Evolutionary conservation across 305 asterid species (phyloP).

Genomic region (Rubia tinctorum): DNA sequence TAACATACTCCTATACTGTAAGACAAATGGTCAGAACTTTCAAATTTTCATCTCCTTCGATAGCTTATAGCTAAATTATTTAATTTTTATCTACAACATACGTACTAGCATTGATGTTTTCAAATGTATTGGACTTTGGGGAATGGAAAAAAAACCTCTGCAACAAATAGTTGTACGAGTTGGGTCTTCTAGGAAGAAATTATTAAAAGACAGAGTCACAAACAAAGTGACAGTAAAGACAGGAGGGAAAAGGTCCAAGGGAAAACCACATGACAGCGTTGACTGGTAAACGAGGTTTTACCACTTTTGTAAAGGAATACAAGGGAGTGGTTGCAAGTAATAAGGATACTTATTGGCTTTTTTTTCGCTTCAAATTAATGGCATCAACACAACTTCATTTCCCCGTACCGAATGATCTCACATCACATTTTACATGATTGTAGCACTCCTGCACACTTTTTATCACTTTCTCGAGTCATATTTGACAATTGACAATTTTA

Average conservation of each 20-base stretch:
- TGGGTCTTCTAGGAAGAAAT: background rate
- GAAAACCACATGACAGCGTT: slow-evolving; percentile 3
- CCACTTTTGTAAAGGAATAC: background rate
- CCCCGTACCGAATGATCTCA: background rate
- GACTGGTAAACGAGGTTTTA: slow-evolving; percentile 12
- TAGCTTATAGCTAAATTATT: background rate
- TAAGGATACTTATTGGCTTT: background rate
- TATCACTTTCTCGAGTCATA: too few species aligned
- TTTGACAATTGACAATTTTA: too few species aligned
- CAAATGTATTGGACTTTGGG: background rate
- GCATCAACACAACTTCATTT: background rate
- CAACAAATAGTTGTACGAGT: background rate
- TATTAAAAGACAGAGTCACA: background rate
- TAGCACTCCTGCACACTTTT: too few species aligned
- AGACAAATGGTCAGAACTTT: background rate
- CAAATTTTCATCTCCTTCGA: background rate
- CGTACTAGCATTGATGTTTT: too few species aligned
- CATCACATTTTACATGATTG: too few species aligned
- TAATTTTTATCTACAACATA: too few species aligned
- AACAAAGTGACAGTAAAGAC: background rate
- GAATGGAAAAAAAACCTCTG: background rate
- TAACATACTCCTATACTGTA: too few species aligned
- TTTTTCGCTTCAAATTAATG: background rate
- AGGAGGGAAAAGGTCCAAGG: slow-evolving; percentile 8
- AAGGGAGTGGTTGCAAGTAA: slow-evolving; percentile 1